Base-by-base conservation (phyloP, 805 yeast species). In the Kodamaea sagamina region DNA sequence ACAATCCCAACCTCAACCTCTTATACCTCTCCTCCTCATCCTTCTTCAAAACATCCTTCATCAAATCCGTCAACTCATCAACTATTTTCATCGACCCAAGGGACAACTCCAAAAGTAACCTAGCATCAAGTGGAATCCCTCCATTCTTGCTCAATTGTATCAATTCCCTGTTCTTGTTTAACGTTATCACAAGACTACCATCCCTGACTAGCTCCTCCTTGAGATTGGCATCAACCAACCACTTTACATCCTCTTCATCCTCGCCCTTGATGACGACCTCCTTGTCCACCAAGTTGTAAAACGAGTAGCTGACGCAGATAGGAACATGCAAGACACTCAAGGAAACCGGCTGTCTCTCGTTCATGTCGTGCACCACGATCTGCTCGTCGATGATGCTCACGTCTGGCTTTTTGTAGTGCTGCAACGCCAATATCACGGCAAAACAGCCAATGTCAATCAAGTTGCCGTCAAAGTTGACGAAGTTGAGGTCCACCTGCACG, bases 131-230 rank as follows among this genome's bases (percentile, higher is more conserved):
- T 5, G 90, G 86, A 36, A 86, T 68, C 0, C 96, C 97, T 39
- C 98, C 99, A 24, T 89, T 86, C 58, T 92, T 93, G 32, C 85
- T 76, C 21, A 93, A 74, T 60, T 93, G 99, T 38, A 96, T 90
- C 6, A 93, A 71, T 56, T 93, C 99, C 51, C 92, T 78, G 59
- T 92, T 92, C 53, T 86, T 88, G 61, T 93, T 93, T 44, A 90
- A 65, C 0, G 99, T 89, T 24, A 93, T 79, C 1, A 95, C 87
- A 64, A 92, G 71, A 2, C 79, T 77, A 17, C 97, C 96, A 36
- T 82, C 84, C 47, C 92, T 74, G 15, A 89, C 63, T 12, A 74
- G 62, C 57, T 90, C 97, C 63, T 92, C 99, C 39, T 79, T 75
- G 36, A 79, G 66, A 11, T 82, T 80, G 1, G 96, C 85, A 64